Evolutionary conservation across 2,329 filamentous ascomycete species (phyloP), one percentile per base, ranked within the genome.

Genomic region (Aspergillus terreus): DNA sequence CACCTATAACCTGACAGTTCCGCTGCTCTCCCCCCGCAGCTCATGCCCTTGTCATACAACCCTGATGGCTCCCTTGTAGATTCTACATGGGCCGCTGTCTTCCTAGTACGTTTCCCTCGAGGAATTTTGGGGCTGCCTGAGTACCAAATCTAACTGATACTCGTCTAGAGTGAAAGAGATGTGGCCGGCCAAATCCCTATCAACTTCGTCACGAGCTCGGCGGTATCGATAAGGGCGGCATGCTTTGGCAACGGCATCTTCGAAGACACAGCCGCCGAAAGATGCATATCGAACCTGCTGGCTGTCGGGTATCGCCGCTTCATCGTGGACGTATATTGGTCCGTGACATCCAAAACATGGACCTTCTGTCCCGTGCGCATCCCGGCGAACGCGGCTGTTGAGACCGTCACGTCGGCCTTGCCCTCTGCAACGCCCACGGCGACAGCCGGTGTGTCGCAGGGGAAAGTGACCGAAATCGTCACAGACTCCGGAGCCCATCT

Each of bases 321-420:
- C 43, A 68, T 80, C 41, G 67, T 85, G 25, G 84, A 87, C 63
- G 59, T 85, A 11, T 87, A 84, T 61, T 87, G 84, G 84, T 83
- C 86, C 56, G 61, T 75, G 21, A 73, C 69, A 27, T 74, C 77
- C 25, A 68, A 67, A 30, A 63, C 73, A 38, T 87, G 84, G 82
- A 80, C 74, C 46, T 74, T 87, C 15, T 87, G 84, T 63, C 84
- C 84, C 0, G 80, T 80, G 2, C 66, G 77, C 43, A 71, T 83
- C 47, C 77, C 78, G 33, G 56, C 60, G 25, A 59, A 60, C 49
- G 54, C 54, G 27, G 45, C 56, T 4, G 61, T 56, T 27, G 56
- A 60, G 11, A 60, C 52, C 7, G 50, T 61, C n/a, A 61, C 62
- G 4, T 46, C 55, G 2, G 57, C 57, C 12, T 44, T 53, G 17